Conservation (phyloP, 2,329 filamentous ascomycete genomes). For the Aspergillus flavus region DNA sequence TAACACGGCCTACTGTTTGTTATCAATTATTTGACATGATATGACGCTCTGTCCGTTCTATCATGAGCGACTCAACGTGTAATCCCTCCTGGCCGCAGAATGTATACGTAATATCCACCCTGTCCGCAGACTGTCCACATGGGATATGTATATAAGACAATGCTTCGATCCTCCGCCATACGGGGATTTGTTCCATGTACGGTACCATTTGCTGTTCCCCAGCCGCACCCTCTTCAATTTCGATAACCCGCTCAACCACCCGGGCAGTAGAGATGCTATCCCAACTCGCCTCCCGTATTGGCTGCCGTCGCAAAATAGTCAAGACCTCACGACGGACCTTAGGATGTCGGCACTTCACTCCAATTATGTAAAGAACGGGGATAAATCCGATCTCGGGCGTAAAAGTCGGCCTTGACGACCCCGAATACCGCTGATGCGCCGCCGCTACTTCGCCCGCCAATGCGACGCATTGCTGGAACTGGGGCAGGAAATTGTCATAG, state of each 20-base stretch:
- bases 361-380: constrained; percentile 39
- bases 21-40: neutral
- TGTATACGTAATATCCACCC: constrained; percentile 35
- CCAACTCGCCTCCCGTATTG: constrained; percentile 38
- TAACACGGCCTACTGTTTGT: neutral
- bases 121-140: constrained; percentile 19
- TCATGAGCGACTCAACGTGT: constrained; percentile 13
- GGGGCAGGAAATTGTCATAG: constrained; percentile 19
- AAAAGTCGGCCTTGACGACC: constrained; percentile 30
- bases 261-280: constrained; percentile 34
- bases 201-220: constrained; percentile 14
- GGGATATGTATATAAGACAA: constrained; percentile 27
- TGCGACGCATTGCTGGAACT: constrained; percentile 18
- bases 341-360: constrained; percentile 41
- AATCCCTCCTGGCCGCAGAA: constrained; percentile 30
- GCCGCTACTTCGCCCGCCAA: constrained; percentile 13
- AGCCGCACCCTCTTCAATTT: constrained; percentile 37
- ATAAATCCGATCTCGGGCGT: constrained; percentile 38
- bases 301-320: constrained; percentile 17
- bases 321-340: constrained; percentile 35
- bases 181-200: constrained; percentile 30
- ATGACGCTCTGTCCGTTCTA: neutral
- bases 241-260: constrained; percentile 37
- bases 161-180: constrained; percentile 33
- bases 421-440: constrained; percentile 20